Conservation (phyloP, 805 yeast genomes). For the Wickerhamiella nectarea region DNA sequence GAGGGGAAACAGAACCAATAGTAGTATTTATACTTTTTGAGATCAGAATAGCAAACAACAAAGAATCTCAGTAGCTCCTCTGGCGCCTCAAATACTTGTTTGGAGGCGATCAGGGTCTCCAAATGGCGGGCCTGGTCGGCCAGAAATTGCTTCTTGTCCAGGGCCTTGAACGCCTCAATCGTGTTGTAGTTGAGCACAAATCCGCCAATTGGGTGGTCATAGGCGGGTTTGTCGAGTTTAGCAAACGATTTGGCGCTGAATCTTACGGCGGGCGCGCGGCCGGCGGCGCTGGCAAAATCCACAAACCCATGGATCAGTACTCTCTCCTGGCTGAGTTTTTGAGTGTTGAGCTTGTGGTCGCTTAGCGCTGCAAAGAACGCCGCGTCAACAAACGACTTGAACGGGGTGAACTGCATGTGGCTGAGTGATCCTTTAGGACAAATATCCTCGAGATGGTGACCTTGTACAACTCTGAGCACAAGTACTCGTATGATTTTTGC, state of each 20-base stretch:
- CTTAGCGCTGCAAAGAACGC: conserved; percentile 72
- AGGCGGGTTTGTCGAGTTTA: neutral
- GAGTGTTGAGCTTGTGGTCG: conserved; percentile 55
- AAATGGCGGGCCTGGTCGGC: conserved; percentile 28
- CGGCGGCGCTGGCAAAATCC: conserved; percentile 20
- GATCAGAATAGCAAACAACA: conserved; percentile 65
- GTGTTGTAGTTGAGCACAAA: conserved; percentile 55
- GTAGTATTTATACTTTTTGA: conserved; percentile 73
- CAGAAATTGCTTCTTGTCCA: conserved; percentile 52
- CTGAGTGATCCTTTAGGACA: neutral
- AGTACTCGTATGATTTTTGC: conserved; percentile 46
- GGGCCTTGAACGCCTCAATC: conserved; percentile 63
- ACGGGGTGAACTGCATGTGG: conserved; percentile 27
- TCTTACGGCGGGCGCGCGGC: conserved; percentile 27
- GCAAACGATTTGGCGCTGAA: conserved; percentile 19
- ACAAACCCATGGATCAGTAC: conserved; percentile 31
- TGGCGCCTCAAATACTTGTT: conserved; percentile 30
- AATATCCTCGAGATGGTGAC: conserved; percentile 39
- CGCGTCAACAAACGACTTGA: conserved; percentile 69
- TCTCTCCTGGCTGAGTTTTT: conserved; percentile 45
- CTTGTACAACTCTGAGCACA: conserved; percentile 41
- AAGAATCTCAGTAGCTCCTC: conserved; percentile 32
- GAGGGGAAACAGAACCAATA: conserved; percentile 85
- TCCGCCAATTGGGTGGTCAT: conserved; percentile 27
- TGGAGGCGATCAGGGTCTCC: conserved; percentile 24